Evolutionary conservation across 495 filamentous ascomycete genomes (phyloP).

Genomic region (Penicilliopsis zonata): DNA sequence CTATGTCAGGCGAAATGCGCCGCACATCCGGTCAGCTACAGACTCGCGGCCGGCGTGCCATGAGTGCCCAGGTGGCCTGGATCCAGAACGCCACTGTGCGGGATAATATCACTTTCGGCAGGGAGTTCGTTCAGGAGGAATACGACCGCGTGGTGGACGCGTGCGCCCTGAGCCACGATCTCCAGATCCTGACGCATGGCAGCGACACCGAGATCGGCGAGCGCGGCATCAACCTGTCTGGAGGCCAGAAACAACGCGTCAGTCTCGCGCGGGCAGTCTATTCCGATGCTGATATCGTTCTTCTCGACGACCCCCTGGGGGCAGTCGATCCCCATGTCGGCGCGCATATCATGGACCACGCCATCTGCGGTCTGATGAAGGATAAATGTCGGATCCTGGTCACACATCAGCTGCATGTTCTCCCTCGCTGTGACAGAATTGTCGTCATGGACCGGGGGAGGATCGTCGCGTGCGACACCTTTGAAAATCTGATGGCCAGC

Average conservation of each 20-base stretch:
- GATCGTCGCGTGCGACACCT: slow-evolving; percentile 43
- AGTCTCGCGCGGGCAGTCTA: slow-evolving; percentile 67
- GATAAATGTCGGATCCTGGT: slow-evolving; percentile 56
- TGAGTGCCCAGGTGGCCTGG: slow-evolving; percentile 60
- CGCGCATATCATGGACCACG: slow-evolving; percentile 60
- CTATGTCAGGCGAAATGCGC: slow-evolving; percentile 49
- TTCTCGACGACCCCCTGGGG: slow-evolving; percentile 74
- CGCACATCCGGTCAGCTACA: slow-evolving; percentile 58
- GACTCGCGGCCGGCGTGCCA: slow-evolving; percentile 52
- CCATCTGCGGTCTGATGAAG: slow-evolving; percentile 54
- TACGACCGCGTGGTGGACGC: slow-evolving; percentile 52
- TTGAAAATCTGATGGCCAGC: slow-evolving; percentile 28
- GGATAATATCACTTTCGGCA: slow-evolving; percentile 60
- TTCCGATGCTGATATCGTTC: slow-evolving; percentile 60
- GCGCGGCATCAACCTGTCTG: slow-evolving; percentile 69
- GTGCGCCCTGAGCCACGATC: slow-evolving; percentile 58
- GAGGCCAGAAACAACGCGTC: slow-evolving; percentile 67
- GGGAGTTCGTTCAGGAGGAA: slow-evolving; percentile 50
- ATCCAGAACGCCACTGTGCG: slow-evolving; percentile 67
- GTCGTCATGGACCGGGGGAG: slow-evolving; percentile 55
- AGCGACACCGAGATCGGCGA: slow-evolving; percentile 66
- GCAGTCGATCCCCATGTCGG: slow-evolving; percentile 55
- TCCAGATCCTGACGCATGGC: slow-evolving; percentile 58
- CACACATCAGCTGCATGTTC: slow-evolving; percentile 67
- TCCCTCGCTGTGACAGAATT: slow-evolving; percentile 54